These are phyloP conservation scores for Podospora anserina DNA, from an alignment of 495 filamentous ascomycete species.

Conservation along the genomic window DNA sequence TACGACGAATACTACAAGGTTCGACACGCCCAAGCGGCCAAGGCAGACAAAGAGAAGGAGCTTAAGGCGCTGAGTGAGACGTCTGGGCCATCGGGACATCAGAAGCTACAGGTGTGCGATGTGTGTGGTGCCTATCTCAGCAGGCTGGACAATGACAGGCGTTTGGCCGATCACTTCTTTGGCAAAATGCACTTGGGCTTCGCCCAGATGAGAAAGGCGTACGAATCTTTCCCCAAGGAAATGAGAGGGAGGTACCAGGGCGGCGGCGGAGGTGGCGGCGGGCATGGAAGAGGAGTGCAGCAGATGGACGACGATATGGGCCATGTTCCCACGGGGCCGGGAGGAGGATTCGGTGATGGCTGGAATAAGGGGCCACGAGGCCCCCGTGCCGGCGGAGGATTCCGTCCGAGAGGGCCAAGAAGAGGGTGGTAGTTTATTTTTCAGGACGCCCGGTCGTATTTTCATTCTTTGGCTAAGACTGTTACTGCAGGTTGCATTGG, in stretches of 20 bases:
- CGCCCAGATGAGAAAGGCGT: slow-evolving; percentile 93
- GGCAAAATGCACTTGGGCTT: slow-evolving; percentile 99
- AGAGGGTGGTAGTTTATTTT: slow-evolving; percentile 36
- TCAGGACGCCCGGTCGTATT: neutral
- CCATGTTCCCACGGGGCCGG: slow-evolving; percentile 43
- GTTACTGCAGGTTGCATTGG: slow-evolving; percentile 11
- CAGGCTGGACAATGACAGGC: slow-evolving; percentile 87
- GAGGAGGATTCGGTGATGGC: slow-evolving; percentile 54
- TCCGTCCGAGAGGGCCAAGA: slow-evolving; percentile 38
- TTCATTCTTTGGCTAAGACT: neutral
- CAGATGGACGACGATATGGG: slow-evolving; percentile 41
- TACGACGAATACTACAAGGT: slow-evolving; percentile 84
- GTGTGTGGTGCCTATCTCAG: slow-evolving; percentile 90
- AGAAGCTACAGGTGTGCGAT: slow-evolving; percentile 98
- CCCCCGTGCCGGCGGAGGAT: slow-evolving; percentile 42
- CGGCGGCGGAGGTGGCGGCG: slow-evolving; percentile 56
- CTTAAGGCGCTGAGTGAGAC: slow-evolving; percentile 90
- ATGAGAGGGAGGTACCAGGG: slow-evolving; percentile 47
- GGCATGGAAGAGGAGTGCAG: slow-evolving; percentile 37
- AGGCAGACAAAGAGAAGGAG: slow-evolving; percentile 82
- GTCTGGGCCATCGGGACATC: slow-evolving; percentile 85
- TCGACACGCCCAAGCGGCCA: slow-evolving; percentile 71
- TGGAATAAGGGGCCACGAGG: slow-evolving; percentile 48
- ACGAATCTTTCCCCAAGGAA: slow-evolving; percentile 81
- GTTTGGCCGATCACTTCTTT: slow-evolving; percentile 95